Conservation (phyloP, 495 filamentous ascomycete species). For the Rusavskia elegans region DNA sequence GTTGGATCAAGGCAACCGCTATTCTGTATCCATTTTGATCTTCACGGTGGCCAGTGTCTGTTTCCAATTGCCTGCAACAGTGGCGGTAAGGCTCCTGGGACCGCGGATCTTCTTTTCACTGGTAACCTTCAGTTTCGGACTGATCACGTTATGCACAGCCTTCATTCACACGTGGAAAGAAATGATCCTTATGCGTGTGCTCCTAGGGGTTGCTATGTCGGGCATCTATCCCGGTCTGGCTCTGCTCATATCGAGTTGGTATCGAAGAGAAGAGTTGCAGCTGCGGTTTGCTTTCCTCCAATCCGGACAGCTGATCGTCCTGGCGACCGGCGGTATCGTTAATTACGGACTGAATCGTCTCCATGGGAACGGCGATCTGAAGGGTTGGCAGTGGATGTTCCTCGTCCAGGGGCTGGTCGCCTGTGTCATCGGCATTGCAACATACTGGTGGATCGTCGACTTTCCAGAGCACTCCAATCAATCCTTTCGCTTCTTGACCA, state of each 20-base stretch:
- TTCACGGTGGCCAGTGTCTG: conserved; percentile 61
- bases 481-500: conserved; percentile 47
- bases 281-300: conserved; percentile 61
- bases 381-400: conserved; percentile 68
- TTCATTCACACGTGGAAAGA: conserved; percentile 54
- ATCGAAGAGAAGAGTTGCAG: conserved; percentile 55
- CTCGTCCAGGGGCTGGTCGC: conserved; percentile 51
- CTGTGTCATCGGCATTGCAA: conserved; percentile 48
- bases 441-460: conserved; percentile 68
- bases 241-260: conserved; percentile 60
- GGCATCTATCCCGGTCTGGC: conserved; percentile 60
- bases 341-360: conserved; percentile 56
- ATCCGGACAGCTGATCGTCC: conserved; percentile 46
- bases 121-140: conserved; percentile 52
- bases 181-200: conserved; percentile 56
- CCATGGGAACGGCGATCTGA: conserved; percentile 39
- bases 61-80: conserved; percentile 60
- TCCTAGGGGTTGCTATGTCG: conserved; percentile 51
- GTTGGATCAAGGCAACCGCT: conserved; percentile 43
- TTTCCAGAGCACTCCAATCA: conserved; percentile 53
- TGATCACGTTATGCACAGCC: conserved; percentile 59
- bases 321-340: conserved; percentile 57
- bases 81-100: conserved; percentile 51
- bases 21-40: conserved; percentile 62
- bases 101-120: conserved; percentile 52